phyloP scores from a whole-genome alignment of 2,329 filamentous ascomycete genomes.

The Penicillium brasilianum region DNA sequence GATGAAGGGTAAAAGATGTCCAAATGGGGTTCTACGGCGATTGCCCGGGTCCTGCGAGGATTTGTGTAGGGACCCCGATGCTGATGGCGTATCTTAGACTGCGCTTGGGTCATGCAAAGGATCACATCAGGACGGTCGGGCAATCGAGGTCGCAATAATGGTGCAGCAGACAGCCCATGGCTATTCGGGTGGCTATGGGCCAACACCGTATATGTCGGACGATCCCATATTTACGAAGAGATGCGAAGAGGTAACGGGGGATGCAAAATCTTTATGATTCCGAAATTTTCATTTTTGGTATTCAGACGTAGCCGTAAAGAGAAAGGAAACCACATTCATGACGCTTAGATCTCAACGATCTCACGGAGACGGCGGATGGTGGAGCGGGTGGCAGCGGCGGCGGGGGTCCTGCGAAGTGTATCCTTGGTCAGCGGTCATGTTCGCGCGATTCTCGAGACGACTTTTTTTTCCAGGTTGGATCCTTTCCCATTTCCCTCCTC shows the following conservation, averaged over 20 bases:
- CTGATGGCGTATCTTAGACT: neutral
- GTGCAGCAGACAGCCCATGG: neutral
- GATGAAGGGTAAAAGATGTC: neutral
- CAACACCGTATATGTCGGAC: neutral
- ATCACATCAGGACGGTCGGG: neutral
- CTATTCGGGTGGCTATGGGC: neutral
- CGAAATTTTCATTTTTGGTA: constrained; percentile 45
- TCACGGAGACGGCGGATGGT: constrained; percentile 96
- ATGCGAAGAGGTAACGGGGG: constrained; percentile 20
- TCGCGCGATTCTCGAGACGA: neutral
- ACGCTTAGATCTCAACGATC: constrained; percentile 80
- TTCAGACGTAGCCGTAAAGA: constrained; percentile 43
- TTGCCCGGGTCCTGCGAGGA: constrained; percentile 3
- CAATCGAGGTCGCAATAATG: neutral
- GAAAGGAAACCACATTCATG: constrained; percentile 43
- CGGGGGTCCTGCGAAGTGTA: constrained; percentile 72
- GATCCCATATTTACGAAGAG: neutral
- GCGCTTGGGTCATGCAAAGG: neutral
- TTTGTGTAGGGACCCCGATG: neutral
- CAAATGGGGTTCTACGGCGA: constrained; percentile 24
- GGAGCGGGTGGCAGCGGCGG: constrained; percentile 91
- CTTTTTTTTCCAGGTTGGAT: neutral
- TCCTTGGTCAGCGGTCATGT: constrained; percentile 8
- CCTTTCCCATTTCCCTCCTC: neutral
- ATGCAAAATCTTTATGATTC: constrained; percentile 36